These are phyloP conservation scores for Corchorus capsularis DNA, from an alignment of 345 rosid genomes.

Conservation along the genomic window DNA sequence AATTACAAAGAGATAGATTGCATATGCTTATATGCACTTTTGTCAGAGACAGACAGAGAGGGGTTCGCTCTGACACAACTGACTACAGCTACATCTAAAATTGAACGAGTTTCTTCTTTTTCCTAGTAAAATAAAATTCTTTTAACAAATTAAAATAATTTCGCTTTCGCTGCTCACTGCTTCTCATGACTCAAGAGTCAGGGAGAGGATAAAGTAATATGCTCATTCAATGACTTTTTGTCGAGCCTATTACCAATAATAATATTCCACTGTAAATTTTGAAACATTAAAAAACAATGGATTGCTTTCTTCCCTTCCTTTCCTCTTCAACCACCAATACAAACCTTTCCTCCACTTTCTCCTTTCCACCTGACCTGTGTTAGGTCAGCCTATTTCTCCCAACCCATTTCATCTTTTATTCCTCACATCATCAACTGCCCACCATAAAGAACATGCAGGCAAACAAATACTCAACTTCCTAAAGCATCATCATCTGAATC, in stretches of 20 bases:
- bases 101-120: background rate
- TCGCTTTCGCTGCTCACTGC: background rate
- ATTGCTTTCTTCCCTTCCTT: background rate
- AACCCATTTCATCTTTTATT: background rate
- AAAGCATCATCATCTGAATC: background rate
- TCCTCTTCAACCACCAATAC: background rate
- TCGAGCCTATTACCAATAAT: background rate
- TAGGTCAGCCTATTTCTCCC: conserved; percentile 30
- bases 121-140: too few relatives aligned
- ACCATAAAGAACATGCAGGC: conserved; percentile 1
- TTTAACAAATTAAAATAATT: too few relatives aligned
- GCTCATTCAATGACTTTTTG: background rate
- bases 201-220: background rate
- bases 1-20: too few relatives aligned
- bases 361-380: background rate
- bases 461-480: conserved; percentile 18
- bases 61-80: background rate
- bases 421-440: conserved; percentile 1
- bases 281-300: background rate
- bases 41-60: too few relatives aligned
- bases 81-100: too few relatives aligned
- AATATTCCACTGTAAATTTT: background rate
- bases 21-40: too few relatives aligned
- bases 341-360: background rate
- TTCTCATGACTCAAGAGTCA: background rate